Conservation (phyloP, 768 basidiomycete genomes). For the Termitomyces sp. region DNA sequence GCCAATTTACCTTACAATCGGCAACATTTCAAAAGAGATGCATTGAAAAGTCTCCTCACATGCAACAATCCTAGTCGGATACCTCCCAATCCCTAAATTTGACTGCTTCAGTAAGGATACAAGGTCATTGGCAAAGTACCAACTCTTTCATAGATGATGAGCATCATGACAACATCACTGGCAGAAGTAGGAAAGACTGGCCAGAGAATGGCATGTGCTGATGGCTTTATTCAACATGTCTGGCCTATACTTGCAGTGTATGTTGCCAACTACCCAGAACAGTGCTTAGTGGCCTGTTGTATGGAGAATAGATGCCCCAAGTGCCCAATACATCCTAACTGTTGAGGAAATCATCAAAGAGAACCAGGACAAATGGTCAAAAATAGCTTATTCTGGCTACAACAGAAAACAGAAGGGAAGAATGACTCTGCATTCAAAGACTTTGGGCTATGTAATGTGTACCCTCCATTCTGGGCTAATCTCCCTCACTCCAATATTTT, state of each 20-base stretch:
- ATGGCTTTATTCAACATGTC: slow-evolving; percentile 21
- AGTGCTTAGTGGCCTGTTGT: slow-evolving; percentile 27
- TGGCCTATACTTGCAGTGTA: slow-evolving; percentile 31
- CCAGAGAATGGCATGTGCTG: slow-evolving; percentile 28
- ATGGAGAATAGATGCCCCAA: slow-evolving; percentile 24
- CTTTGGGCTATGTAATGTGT: slow-evolving; percentile 10
- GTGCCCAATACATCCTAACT: slow-evolving; percentile 17
- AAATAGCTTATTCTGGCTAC: not conserved
- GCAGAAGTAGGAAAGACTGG: slow-evolving; percentile 28
- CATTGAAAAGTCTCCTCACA: slow-evolving; percentile 19
- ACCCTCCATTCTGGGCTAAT: slow-evolving; percentile 39
- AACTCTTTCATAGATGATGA: slow-evolving; percentile 32
- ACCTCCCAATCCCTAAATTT: slow-evolving; percentile 29
- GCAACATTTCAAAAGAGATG: slow-evolving; percentile 26
- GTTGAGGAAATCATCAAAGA: slow-evolving; percentile 12
- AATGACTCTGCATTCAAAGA: slow-evolving; percentile 12
- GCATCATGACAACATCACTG: slow-evolving; percentile 23
- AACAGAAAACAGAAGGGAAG: not conserved
- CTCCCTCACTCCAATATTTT: slow-evolving; percentile 37
- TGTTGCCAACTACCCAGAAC: slow-evolving; percentile 33
- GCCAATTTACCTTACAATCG: slow-evolving; percentile 35
- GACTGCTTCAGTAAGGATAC: slow-evolving; percentile 16
- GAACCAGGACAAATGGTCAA: not conserved
- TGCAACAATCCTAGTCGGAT: slow-evolving; percentile 29
- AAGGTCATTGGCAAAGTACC: slow-evolving; percentile 17